Percentiles rank a stretch among this genome's conserved stretches.
Evolutionary conservation across 208 protist genomes (phyloP).

Genomic region (Trypanosomatidae sp.): DNA sequence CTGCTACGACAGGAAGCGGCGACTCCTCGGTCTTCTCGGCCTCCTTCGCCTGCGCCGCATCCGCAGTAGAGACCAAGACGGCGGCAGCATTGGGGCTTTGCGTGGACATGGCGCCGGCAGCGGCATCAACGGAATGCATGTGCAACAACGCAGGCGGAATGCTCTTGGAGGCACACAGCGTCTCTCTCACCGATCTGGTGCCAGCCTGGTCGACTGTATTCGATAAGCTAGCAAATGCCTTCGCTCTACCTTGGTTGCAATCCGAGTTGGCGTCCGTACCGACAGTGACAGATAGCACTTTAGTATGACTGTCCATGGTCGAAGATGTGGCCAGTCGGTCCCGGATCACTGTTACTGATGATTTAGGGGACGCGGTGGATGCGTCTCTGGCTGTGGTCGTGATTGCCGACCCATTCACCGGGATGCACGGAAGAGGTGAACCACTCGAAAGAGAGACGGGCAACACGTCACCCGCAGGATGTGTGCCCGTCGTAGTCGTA

Average conservation of each 20-base stretch:
- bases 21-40: neutral
- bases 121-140: no score
- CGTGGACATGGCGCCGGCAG: neutral
- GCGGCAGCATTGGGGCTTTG: neutral
- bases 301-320: conserved; percentile 1
- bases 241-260: conserved; percentile 6
- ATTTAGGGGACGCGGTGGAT: neutral
- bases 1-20: neutral
- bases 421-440: neutral
- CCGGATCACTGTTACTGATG: neutral
- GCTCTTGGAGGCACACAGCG: neutral
- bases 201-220: conserved; percentile 11
- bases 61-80: neutral
- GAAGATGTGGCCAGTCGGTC: neutral
- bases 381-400: neutral
- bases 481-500: neutral
- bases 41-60: neutral
- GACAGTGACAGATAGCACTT: neutral
- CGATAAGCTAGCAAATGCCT: conserved; percentile 2
- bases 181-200: conserved; percentile 1
- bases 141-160: neutral
- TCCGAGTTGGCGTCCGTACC: neutral
- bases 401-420: neutral
- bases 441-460: neutral
- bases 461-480: neutral